phyloP scores from a whole-genome alignment of 1,284 basidiomycete species.

The Melampsora larici-populina region DNA sequence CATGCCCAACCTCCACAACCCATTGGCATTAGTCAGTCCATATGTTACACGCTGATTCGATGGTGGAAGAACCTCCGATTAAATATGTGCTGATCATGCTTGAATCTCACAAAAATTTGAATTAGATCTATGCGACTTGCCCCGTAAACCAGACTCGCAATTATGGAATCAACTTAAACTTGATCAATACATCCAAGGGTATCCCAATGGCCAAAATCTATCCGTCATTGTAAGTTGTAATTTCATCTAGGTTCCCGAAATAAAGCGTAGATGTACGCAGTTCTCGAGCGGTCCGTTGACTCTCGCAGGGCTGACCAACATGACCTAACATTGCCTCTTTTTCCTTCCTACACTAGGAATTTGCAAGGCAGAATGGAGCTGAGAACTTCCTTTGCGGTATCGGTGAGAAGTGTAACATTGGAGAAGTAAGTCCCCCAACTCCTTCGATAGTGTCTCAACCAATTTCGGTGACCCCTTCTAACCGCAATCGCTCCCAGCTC shows the following conservation, averaged over 20 bases:
- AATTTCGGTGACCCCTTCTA: not conserved
- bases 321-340: not conserved
- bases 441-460: not conserved
- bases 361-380: conserved; percentile 24
- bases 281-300: not conserved
- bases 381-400: not conserved
- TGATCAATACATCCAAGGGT: conserved; percentile 18
- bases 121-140: not conserved
- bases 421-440: not conserved
- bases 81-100: not conserved
- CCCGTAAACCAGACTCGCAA: conserved; percentile 12
- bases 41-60: not conserved
- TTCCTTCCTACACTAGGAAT: conserved; percentile 19
- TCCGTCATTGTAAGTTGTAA: conserved; percentile 10
- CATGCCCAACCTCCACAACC: not conserved
- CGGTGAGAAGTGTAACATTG: conserved; percentile 7
- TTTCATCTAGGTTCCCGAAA: not conserved
- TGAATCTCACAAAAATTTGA: not conserved
- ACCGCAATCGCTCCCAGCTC: not conserved
- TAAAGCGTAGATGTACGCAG: not conserved
- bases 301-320: not conserved
- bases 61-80: not conserved
- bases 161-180: conserved; percentile 25
- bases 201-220: conserved; percentile 25
- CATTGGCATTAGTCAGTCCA: not conserved